These are phyloP conservation scores for Parascedosporium putredinis DNA, from an alignment of 2,329 filamentous ascomycete genomes.

Conservation along the genomic window DNA sequence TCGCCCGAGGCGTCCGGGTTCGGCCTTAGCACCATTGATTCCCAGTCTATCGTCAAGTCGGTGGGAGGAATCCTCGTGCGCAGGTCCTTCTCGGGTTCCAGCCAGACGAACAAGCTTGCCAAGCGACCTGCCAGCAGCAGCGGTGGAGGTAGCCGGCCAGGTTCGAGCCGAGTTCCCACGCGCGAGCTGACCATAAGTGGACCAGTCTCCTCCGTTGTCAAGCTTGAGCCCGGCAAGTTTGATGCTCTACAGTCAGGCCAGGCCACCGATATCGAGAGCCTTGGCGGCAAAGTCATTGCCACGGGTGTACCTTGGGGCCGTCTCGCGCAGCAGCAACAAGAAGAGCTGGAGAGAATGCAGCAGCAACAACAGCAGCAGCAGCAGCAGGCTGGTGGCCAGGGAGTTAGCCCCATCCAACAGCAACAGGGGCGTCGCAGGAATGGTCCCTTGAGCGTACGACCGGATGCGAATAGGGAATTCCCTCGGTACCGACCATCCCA, in stretches of 20 bases:
- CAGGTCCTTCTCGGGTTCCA: not conserved
- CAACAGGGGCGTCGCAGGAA: slow-evolving; percentile 12
- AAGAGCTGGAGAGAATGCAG: not conserved
- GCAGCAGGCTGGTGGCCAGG: slow-evolving; percentile 10
- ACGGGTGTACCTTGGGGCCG: slow-evolving; percentile 11
- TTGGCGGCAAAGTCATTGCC: slow-evolving; percentile 10
- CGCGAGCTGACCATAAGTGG: slow-evolving; percentile 1
- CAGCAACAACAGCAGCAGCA: slow-evolving; percentile 8
- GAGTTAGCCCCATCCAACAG: slow-evolving; percentile 12
- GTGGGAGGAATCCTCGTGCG: not conserved
- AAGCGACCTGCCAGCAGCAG: not conserved
- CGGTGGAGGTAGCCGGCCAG: not conserved
- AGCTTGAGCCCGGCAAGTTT: slow-evolving; percentile 9
- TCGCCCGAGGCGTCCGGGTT: slow-evolving; percentile 10
- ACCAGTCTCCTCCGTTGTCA: slow-evolving; percentile 6
- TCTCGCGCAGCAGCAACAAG: not conserved
- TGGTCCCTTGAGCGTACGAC: slow-evolving; percentile 28
- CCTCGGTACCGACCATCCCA: slow-evolving; percentile 32
- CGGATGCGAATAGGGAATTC: slow-evolving; percentile 36
- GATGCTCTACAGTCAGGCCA: slow-evolving; percentile 8
- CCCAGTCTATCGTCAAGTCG: not conserved
- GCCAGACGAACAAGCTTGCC: not conserved
- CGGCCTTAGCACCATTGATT: not conserved
- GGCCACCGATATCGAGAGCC: not conserved
- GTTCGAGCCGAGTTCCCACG: not conserved